Conservation (phyloP, 345 rosid genomes). For the Populus alba region DNA sequence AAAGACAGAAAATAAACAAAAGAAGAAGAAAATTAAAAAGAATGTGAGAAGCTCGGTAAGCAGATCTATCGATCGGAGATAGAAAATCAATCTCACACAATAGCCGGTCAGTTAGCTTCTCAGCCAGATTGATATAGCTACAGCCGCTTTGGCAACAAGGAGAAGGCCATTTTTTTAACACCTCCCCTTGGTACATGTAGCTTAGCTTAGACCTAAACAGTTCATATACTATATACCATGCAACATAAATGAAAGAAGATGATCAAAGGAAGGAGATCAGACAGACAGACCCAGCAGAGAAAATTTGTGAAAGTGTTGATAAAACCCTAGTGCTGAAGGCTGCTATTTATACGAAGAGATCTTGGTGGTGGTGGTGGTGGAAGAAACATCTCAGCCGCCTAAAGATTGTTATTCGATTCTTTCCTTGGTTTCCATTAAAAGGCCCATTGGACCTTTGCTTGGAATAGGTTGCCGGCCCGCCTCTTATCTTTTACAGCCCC, state of each 20-base stretch:
- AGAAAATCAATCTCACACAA: slow-evolving; percentile 37
- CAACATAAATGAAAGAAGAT: no score
- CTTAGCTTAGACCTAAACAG: background rate
- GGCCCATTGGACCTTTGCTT: background rate
- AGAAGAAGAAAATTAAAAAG: background rate
- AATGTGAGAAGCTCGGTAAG: slow-evolving; percentile 89
- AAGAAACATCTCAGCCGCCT: background rate
- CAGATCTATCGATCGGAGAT: slow-evolving; percentile 55
- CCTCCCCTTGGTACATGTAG: slow-evolving; percentile 77
- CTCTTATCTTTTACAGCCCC: no score
- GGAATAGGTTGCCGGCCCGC: no score
- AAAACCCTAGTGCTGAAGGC: background rate
- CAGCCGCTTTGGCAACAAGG: slow-evolving; percentile 73
- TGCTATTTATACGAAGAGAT: background rate
- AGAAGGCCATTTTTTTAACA: slow-evolving; percentile 30
- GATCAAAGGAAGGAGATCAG: no score
- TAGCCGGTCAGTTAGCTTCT: slow-evolving; percentile 79
- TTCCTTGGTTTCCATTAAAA: background rate
- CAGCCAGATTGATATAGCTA: slow-evolving; percentile 46
- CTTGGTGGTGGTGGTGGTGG: background rate
- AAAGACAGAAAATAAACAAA: background rate
- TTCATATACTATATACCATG: accelerated
- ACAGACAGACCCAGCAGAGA: no score
- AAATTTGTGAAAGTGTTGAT: background rate
- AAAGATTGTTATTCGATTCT: no score